These are phyloP conservation scores for Gossypium herbaceum DNA, from an alignment of 345 rosid species.

Conservation along the genomic window DNA sequence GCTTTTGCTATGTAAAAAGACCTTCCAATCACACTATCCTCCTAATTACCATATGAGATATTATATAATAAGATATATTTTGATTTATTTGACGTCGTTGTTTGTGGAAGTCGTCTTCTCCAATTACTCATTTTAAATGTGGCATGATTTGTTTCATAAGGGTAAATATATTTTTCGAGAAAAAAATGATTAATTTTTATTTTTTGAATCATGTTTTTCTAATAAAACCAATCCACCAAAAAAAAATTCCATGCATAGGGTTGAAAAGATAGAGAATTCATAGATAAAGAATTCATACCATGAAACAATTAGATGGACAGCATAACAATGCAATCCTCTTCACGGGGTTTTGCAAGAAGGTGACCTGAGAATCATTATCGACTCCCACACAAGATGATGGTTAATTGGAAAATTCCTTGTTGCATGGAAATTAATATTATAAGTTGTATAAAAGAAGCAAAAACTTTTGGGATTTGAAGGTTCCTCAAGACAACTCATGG, in stretches of 20 bases:
- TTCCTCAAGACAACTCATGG: too few relatives aligned
- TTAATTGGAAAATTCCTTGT: too few relatives aligned
- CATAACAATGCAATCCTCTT: background rate
- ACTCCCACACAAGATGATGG: background rate
- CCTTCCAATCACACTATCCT: too few relatives aligned
- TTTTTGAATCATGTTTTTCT: too few relatives aligned
- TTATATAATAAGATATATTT: background rate
- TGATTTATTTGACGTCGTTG: background rate
- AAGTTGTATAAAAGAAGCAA: too few relatives aligned
- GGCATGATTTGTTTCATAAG: background rate
- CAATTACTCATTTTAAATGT: background rate
- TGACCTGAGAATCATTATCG: background rate
- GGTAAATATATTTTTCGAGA: too few relatives aligned
- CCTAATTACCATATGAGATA: background rate
- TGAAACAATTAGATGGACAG: background rate
- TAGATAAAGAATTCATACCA: background rate
- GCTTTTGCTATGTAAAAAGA: too few relatives aligned
- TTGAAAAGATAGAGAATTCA: background rate
- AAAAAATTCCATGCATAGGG: too few relatives aligned
- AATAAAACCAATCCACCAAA: too few relatives aligned
- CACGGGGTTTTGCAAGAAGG: background rate
- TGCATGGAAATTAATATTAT: too few relatives aligned
- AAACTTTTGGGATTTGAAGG: too few relatives aligned
- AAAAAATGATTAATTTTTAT: too few relatives aligned
- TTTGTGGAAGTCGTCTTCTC: background rate